Conservation (phyloP, 306 rosid species). For the Lathyrus tuberosus region DNA sequence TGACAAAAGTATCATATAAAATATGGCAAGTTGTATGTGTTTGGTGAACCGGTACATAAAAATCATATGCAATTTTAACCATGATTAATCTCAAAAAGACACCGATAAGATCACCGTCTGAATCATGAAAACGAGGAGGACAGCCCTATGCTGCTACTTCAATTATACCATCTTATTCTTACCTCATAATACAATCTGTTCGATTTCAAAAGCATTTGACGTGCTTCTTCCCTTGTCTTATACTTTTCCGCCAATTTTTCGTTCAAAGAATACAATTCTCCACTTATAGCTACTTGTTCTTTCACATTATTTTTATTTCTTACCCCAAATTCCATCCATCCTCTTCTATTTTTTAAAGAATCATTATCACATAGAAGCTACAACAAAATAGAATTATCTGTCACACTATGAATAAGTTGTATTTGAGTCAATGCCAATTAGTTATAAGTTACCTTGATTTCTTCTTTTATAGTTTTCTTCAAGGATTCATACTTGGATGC, state of each 20-base stretch:
- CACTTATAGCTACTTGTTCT: not conserved
- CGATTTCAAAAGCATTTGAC: conserved; percentile 16
- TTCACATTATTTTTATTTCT: not conserved
- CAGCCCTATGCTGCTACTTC: not conserved
- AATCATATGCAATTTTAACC: too few relatives aligned
- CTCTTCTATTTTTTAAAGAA: conserved; percentile 9
- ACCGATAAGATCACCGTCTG: too few relatives aligned
- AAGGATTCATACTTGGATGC: not conserved
- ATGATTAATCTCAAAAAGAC: too few relatives aligned
- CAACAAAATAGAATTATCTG: not conserved
- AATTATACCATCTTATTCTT: not conserved
- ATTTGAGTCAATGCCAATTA: not conserved
- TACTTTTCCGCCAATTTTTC: conserved; percentile 12
- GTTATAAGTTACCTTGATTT: conserved; percentile 28
- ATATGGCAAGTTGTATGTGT: too few relatives aligned
- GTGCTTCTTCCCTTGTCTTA: conserved; percentile 24
- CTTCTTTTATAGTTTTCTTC: conserved; percentile 17
- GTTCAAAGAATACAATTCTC: not conserved
- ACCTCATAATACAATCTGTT: conserved; percentile 7
- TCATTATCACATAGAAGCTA: conserved; percentile 9
- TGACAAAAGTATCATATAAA: not conserved
- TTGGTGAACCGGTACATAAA: too few relatives aligned
- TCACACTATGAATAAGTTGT: too few relatives aligned
- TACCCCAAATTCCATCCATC: not conserved
- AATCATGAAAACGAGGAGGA: not conserved